phyloP scores from a whole-genome alignment of 495 filamentous ascomycete species.

The Barbatosphaeria neglecta region DNA sequence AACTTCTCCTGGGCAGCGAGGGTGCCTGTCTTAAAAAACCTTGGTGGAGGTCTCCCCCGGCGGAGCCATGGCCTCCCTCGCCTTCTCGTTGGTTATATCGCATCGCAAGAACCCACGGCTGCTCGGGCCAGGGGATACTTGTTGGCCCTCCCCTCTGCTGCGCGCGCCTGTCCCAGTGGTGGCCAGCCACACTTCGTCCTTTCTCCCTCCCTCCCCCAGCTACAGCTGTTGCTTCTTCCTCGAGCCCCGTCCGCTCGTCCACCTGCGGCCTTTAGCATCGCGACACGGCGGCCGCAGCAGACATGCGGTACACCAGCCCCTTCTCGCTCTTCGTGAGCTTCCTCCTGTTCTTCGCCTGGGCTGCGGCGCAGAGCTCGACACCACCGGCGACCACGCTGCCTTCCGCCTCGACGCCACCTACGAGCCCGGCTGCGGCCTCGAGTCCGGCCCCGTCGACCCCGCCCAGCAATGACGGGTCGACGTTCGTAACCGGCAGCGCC shows the following conservation, averaged over 20 bases:
- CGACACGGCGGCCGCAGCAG: not conserved
- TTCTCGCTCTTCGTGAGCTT: slow-evolving; percentile 12
- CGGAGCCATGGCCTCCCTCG: not conserved
- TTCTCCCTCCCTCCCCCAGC: not conserved
- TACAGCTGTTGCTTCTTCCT: not conserved
- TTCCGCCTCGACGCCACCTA: slow-evolving; percentile 5
- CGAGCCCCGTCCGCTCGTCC: slow-evolving; percentile 11
- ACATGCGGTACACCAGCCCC: slow-evolving; percentile 10
- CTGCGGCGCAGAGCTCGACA: slow-evolving; percentile 15
- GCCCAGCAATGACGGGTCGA: slow-evolving; percentile 2
- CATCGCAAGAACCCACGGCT: not conserved
- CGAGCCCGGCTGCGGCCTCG: not conserved
- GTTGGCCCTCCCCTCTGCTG: not conserved
- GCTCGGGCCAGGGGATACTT: not conserved
- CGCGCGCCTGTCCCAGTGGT: not conserved
- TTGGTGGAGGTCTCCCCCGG: not conserved
- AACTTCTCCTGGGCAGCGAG: too few relatives aligned
- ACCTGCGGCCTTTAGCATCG: not conserved
- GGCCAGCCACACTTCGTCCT: not conserved
- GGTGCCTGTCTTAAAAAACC: not conserved
- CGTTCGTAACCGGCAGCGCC: slow-evolving; percentile 5
- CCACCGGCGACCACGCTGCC: slow-evolving; percentile 7
- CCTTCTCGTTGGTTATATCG: not conserved
- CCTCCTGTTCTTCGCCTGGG: slow-evolving; percentile 8
- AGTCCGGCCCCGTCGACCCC: slow-evolving; percentile 7